Conservation (phyloP, 2,329 filamentous ascomycete species). For the Ascochyta pisi region DNA sequence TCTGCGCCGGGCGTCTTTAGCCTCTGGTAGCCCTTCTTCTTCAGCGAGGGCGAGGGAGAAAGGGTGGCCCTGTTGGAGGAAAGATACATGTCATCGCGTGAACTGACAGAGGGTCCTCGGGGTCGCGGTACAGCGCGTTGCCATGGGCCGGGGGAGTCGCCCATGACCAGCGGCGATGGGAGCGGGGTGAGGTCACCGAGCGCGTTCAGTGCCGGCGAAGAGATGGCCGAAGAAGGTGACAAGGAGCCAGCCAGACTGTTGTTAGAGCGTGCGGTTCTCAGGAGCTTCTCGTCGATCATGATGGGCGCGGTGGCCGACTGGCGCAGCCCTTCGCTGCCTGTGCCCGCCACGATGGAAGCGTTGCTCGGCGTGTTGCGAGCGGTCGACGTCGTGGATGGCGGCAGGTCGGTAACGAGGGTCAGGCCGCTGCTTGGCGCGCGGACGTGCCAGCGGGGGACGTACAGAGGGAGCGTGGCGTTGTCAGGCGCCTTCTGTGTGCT, state of each 20-base stretch:
- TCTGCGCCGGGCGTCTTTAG: slow-evolving; percentile 53
- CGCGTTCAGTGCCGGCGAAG: slow-evolving; percentile 57
- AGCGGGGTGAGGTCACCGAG: slow-evolving; percentile 60
- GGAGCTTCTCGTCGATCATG: slow-evolving; percentile 43
- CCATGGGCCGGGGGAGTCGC: slow-evolving; percentile 54
- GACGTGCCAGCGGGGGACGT: slow-evolving; percentile 31
- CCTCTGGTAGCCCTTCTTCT: slow-evolving; percentile 57
- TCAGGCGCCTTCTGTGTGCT: slow-evolving; percentile 19
- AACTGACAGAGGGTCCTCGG: slow-evolving; percentile 40
- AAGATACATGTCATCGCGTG: slow-evolving; percentile 42
- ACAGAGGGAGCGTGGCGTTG: slow-evolving; percentile 34
- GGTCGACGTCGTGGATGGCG: slow-evolving; percentile 35
- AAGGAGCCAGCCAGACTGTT: slow-evolving; percentile 54
- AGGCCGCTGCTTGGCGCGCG: slow-evolving; percentile 33
- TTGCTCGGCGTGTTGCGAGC: slow-evolving; percentile 25
- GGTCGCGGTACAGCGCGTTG: slow-evolving; percentile 46
- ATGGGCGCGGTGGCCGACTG: slow-evolving; percentile 49
- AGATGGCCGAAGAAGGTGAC: slow-evolving; percentile 54
- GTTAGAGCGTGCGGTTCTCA: slow-evolving; percentile 52
- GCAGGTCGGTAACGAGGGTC: slow-evolving; percentile 42
- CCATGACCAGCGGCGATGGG: slow-evolving; percentile 56
- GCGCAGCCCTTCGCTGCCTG: slow-evolving; percentile 35
- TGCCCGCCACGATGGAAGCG: slow-evolving; percentile 44
- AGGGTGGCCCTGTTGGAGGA: slow-evolving; percentile 41
- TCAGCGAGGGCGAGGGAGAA: slow-evolving; percentile 50